Evolutionary conservation across 2,329 filamentous ascomycete genomes (phyloP), one percentile per base, ranked within the genome.

Genomic region (Leptographium radiaticola): DNA sequence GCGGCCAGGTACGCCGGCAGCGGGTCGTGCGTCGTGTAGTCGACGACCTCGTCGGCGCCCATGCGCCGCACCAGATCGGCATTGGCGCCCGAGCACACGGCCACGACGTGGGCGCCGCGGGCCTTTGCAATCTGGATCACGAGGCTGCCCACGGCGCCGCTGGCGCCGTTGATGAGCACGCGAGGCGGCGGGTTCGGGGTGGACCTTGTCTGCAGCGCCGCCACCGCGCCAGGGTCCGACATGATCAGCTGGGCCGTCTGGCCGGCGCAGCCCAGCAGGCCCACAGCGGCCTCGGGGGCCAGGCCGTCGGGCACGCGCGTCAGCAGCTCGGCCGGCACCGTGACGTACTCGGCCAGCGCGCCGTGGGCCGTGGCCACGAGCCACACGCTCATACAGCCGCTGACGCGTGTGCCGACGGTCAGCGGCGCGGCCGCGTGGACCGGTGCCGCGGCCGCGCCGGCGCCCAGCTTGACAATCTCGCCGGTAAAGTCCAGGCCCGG

Each of bases 141-240:
- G 50, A 76, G 59, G 20, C 68, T 67, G 13, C 75, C 75, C 7
- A 78, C 71, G 13, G 73, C 75, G 0, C 75, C 75, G 58, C 74
- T 75, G 20, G 72, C 75, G 4, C 73, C 75, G 57, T 76, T 75
- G 5, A 77, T 64, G 48, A 78, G 59, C 39, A 76, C 71, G 2
- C 67, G 62, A 40, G 69, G 64, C 0, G 73, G 69, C 25, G 38
- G 7, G 6, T 7, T 6, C 4, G 31, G 15, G 13, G 20, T 5
- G 62, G 62, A 3, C 15, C 7, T 49, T 48, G 46, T 16, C n/a
- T n/a, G n/a, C 8, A 53, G 45, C 3, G 42, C 54, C 0, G 44
- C 54, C 44, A 34, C 33, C 6, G 67, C 40, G 2, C 52, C 42
- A 0, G 63, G 60, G 40, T 63, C 61, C 10, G 55, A 57, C 43